These are phyloP conservation scores for Echites panduratus DNA, from an alignment of 257 asterid species.

Conservation along the genomic window DNA sequence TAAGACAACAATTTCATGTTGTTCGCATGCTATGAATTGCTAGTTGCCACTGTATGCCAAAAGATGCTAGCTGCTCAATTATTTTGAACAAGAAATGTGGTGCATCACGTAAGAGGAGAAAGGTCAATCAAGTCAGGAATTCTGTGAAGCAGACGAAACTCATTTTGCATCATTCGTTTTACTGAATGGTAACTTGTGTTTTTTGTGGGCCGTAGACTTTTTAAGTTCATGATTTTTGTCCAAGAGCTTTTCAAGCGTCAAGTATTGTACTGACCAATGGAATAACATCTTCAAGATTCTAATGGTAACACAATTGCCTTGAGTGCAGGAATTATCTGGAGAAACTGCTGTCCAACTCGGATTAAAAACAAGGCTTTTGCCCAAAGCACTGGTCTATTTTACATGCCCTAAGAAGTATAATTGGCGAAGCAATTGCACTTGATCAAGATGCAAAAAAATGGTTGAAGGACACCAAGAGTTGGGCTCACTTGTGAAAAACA, in stretches of 20 bases:
- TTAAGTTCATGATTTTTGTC: neutral
- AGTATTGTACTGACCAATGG: neutral
- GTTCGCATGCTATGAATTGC: neutral
- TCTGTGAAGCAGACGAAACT: constrained; percentile 3
- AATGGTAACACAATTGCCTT: neutral
- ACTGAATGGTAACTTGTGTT: neutral
- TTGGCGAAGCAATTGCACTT: neutral
- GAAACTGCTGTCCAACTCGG: neutral
- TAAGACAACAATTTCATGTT: neutral
- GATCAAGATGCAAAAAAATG: constrained; percentile 1
- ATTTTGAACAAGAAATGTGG: constrained; percentile 3
- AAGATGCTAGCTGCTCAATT: constrained; percentile 9
- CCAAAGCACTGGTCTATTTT: neutral
- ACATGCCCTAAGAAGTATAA: constrained; percentile 1
- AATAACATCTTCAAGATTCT: neutral
- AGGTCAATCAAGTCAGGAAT: constrained; percentile 1
- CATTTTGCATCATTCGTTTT: neutral
- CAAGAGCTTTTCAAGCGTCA: neutral
- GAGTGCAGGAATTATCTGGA: neutral
- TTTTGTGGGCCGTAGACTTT: neutral
- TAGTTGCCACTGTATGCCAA: constrained; percentile 1
- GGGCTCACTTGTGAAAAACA: constrained; percentile 11
- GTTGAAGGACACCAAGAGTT: constrained; percentile 1
- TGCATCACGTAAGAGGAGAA: constrained; percentile 2
- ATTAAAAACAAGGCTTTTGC: neutral